Evolutionary conservation across 371 early-diverging fungal species (phyloP), one percentile per base, ranked within the genome.

Genomic region (Saksenaea oblongispora): DNA sequence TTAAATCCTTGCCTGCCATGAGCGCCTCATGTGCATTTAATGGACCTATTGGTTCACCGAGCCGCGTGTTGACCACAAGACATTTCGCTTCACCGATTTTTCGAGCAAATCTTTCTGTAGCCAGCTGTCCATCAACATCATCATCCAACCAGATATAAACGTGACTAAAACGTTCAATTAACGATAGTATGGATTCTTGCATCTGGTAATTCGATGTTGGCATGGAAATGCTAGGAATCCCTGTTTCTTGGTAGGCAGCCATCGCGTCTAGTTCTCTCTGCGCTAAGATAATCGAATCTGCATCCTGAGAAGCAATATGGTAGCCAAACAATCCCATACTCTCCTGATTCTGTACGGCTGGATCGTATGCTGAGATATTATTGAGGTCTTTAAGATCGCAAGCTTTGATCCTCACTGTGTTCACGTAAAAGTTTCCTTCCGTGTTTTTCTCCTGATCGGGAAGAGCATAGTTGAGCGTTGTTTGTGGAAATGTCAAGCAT

Each of bases 61-160:
- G 59, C 28, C 76, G 63, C 7, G 82, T 83, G 53, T 69, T 74
- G 17, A 91, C 80, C 26, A 90, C 53, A 53, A 79, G 63, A 60
- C 87, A 86, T 27, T 86, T 76, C 18, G 83, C 78, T 28, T 87
- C 78, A 4, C 91, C 91, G 24, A 91, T 67, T 61, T 88, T 91
- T 53, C 83, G 76, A 3, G 87, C 81, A 42, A 91, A 82, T 58
- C 79, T 74, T 47, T 82, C 80, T 1, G 89, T 83, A 2, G 87
- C 84, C 18, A 83, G 73, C 15, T 84, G 80, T 39, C 90, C 90
- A 53, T 85, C 80, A 26, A 85, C 78, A 70, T 85, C 86, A 64
- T 88, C 88, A 71, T 90, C 87, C n/a, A 91, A 61, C 91, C 91
- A 91, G 18, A 91, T 34, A 56, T 91, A 90, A 3, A 91, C 73